Evolutionary conservation across 192 early-diverging fungal genomes (phyloP).

Genomic region (Rhizoclosmatium sp.): DNA sequence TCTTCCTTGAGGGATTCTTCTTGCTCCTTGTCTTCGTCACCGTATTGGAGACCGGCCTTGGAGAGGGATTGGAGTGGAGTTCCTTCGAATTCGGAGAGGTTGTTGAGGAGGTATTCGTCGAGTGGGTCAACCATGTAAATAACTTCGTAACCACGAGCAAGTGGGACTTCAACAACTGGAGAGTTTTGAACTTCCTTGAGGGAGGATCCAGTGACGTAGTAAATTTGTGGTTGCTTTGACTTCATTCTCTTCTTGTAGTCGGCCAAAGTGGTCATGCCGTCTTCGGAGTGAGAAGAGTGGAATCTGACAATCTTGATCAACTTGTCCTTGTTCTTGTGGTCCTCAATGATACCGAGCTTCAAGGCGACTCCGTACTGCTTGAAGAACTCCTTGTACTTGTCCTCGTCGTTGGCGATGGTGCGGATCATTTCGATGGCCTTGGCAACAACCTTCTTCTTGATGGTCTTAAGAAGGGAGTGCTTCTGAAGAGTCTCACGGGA

Average conservation of each 20-base stretch:
- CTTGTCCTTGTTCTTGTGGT: slow-evolving; percentile 95
- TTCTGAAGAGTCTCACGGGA: slow-evolving; percentile 99
- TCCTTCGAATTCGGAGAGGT: slow-evolving; percentile 99
- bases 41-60: slow-evolving; percentile 99
- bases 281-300: slow-evolving; percentile 98
- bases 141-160: slow-evolving; percentile 99
- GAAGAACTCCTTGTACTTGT: slow-evolving; percentile 99
- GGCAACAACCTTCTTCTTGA: slow-evolving; percentile 99
- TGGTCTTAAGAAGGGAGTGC: slow-evolving; percentile 99
- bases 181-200: slow-evolving; percentile 92
- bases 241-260: slow-evolving; percentile 99
- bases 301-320: slow-evolving; percentile 96
- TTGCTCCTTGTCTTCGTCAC: slow-evolving; percentile 96
- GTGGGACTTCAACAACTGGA: slow-evolving; percentile 97
- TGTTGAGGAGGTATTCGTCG: slow-evolving; percentile 98
- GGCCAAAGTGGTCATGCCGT: slow-evolving; percentile 97
- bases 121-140: slow-evolving; percentile 99
- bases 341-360: slow-evolving; percentile 99
- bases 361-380: slow-evolving; percentile 99
- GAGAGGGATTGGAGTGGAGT: slow-evolving; percentile 97
- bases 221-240: slow-evolving; percentile 99
- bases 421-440: slow-evolving; percentile 99
- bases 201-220: slow-evolving; percentile 96
- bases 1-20: slow-evolving; percentile 95
- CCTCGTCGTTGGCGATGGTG: slow-evolving; percentile 98